Evolutionary conservation across 345 rosid species (phyloP).

Genomic region (Populus deltoides): DNA sequence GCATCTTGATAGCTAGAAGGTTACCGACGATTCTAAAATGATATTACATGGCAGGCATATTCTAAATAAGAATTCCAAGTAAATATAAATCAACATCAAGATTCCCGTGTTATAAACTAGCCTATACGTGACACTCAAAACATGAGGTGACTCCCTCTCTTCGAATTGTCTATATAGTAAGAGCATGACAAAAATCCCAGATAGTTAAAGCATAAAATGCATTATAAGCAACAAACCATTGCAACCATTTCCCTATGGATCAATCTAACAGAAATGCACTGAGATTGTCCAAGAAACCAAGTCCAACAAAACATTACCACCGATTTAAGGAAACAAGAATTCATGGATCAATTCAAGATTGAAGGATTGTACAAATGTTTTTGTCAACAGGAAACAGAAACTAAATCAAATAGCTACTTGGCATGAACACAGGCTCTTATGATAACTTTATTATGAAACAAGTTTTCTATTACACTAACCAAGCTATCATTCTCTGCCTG

Average conservation of each 20-base stretch:
- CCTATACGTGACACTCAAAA: no score
- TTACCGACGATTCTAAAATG: no score
- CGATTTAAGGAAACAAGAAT: not conserved
- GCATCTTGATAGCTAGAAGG: no score
- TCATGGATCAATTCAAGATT: not conserved
- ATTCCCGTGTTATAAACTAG: no score
- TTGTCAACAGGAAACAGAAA: not conserved
- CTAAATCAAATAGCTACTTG: not conserved
- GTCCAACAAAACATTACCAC: not conserved
- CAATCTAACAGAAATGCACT: not conserved
- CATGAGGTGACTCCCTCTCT: no score
- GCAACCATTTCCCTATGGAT: not conserved
- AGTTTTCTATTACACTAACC: not conserved
- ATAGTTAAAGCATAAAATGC: not conserved
- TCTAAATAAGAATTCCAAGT: no score
- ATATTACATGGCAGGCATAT: no score
- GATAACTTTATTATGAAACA: not conserved
- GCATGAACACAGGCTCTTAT: not conserved
- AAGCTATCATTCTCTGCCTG: not conserved
- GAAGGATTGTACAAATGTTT: not conserved
- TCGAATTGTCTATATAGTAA: no score
- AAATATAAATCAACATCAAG: no score
- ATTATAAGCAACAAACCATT: not conserved
- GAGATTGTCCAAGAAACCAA: not conserved
- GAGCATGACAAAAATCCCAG: not conserved